A percentile compares a stretch with the other conserved stretches of the same genome.
phyloP scores from a whole-genome alignment of 1,139 yeast species.

The Nakaseomyces nivariensis region DNA sequence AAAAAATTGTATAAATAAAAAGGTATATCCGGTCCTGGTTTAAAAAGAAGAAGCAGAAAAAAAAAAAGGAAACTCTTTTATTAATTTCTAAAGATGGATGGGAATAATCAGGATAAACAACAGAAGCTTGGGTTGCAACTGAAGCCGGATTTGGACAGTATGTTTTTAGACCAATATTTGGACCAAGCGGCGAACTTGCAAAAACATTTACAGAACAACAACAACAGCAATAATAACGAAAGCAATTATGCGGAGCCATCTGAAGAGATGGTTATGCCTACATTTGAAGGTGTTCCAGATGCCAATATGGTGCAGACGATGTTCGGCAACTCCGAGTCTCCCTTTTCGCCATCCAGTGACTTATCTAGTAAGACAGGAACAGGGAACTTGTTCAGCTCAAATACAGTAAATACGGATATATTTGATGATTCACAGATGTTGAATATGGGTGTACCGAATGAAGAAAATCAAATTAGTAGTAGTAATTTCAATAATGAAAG shows the following conservation, averaged over 20 bases:
- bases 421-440: not conserved
- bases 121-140: conserved; percentile 3
- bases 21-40: no score
- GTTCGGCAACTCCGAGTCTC: conserved; percentile 1
- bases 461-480: not conserved
- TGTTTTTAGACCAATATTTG: conserved; percentile 3
- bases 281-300: not conserved
- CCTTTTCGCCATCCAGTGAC: not conserved
- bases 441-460: not conserved
- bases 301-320: not conserved
- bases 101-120: not conserved
- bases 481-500: not conserved
- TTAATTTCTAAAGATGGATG: not conserved
- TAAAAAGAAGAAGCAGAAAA: no score
- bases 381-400: not conserved
- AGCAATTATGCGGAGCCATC: not conserved
- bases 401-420: not conserved
- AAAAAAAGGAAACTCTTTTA: no score
- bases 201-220: not conserved
- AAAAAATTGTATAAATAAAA: no score
- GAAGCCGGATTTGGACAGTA: not conserved
- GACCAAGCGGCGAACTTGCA: conserved; percentile 1
- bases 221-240: not conserved
- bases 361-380: not conserved
- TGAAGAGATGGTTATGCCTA: not conserved